phyloP scores from a whole-genome alignment of 2,329 filamentous ascomycete species.

The Corinectria fuckeliana region DNA sequence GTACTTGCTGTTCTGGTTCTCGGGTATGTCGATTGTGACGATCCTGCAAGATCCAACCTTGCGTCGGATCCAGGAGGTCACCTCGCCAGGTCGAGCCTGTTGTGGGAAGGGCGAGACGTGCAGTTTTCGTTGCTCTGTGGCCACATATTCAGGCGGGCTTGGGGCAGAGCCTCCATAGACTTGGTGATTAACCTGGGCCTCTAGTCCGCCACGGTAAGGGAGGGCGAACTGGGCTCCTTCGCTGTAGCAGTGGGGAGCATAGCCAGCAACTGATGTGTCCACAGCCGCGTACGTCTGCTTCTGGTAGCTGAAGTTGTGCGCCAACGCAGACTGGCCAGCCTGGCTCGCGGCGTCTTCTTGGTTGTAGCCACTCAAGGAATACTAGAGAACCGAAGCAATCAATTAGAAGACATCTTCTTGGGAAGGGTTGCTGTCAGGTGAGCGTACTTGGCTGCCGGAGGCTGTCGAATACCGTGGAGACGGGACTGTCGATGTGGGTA shows the following conservation, averaged over 20 bases:
- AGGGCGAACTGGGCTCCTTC: constrained; percentile 21
- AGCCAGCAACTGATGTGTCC: constrained; percentile 10
- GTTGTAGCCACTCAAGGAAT: constrained; percentile 17
- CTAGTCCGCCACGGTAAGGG: constrained; percentile 23
- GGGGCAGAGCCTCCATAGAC: neutral
- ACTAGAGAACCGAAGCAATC: constrained; percentile 16
- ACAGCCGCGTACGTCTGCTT: constrained; percentile 8
- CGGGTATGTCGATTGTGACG: constrained; percentile 36
- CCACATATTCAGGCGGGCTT: constrained; percentile 10
- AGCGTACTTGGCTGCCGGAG: constrained; percentile 27
- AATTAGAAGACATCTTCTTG: neutral
- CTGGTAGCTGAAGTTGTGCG: constrained; percentile 15
- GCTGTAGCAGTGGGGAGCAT: constrained; percentile 21
- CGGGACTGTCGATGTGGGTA: constrained; percentile 11
- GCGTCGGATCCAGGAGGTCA: constrained; percentile 38
- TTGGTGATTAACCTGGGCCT: constrained; percentile 10
- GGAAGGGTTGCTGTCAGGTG: neutral
- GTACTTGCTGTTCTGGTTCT: constrained; percentile 27
- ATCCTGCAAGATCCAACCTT: constrained; percentile 35
- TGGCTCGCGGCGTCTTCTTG: constrained; percentile 15
- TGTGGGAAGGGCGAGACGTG: constrained; percentile 37
- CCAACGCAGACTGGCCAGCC: constrained; percentile 3
- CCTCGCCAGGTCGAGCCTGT: constrained; percentile 28
- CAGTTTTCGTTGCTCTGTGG: constrained; percentile 33
- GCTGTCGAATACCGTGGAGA: constrained; percentile 24